A percentile compares a stretch with the other conserved stretches of the same genome.
These are phyloP conservation scores for Ilyonectria robusta DNA, from an alignment of 2,329 filamentous ascomycete species.

Conservation along the genomic window DNA sequence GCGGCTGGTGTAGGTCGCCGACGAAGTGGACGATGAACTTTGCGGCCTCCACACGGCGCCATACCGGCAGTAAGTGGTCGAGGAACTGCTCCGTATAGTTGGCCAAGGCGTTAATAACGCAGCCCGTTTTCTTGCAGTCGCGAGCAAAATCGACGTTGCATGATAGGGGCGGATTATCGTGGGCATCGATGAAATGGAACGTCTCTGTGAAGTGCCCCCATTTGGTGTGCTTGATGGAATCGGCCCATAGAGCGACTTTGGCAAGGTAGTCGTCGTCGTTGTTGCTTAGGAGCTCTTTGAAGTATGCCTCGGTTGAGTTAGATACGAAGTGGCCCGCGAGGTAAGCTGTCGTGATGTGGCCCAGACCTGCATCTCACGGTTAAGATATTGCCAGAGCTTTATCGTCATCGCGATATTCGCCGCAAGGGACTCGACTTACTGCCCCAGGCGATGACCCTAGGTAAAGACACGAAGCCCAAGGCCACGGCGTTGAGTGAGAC, in stretches of 20 bases:
- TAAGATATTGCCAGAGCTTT: background rate
- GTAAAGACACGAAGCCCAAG: constrained; percentile 51
- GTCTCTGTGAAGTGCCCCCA: constrained; percentile 73
- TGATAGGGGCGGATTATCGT: constrained; percentile 70
- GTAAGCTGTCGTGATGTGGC: constrained; percentile 76
- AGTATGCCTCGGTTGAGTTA: constrained; percentile 67
- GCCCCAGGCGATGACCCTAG: constrained; percentile 58
- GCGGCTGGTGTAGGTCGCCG: constrained; percentile 78
- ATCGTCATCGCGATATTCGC: constrained; percentile 26
- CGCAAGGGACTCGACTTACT: constrained; percentile 49
- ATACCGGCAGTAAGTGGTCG: constrained; percentile 59
- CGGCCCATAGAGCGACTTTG: constrained; percentile 76
- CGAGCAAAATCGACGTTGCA: constrained; percentile 72
- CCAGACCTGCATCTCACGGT: constrained; percentile 63
- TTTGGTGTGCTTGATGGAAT: constrained; percentile 75
- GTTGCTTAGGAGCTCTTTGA: constrained; percentile 71
- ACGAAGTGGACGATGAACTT: constrained; percentile 80
- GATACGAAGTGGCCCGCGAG: constrained; percentile 73
- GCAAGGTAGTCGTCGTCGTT: constrained; percentile 71
- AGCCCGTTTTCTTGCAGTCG: constrained; percentile 74
- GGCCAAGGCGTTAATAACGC: constrained; percentile 71
- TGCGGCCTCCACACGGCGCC: constrained; percentile 69
- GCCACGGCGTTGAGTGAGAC: constrained; percentile 47
- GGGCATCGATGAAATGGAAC: constrained; percentile 79
- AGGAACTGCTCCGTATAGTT: constrained; percentile 72